These are phyloP conservation scores for Biscogniauxia sp. DNA, from an alignment of 2,329 filamentous ascomycete species.

Conservation along the genomic window DNA sequence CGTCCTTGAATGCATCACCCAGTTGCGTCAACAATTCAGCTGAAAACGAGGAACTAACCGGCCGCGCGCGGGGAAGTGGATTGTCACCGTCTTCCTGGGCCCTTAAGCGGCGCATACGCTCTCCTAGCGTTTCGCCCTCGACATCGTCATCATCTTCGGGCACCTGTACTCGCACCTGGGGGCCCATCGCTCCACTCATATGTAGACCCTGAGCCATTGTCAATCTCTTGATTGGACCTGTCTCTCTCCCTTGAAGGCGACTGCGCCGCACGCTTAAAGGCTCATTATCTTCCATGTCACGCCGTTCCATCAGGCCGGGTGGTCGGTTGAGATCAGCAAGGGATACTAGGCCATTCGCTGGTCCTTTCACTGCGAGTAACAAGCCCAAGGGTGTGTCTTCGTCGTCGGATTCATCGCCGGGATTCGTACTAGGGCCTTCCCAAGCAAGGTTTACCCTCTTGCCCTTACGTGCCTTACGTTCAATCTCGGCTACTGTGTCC, in stretches of 20 bases:
- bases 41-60: conserved; percentile 65
- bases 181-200: conserved; percentile 25
- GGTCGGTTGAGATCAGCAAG: conserved; percentile 60
- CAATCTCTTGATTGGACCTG: conserved; percentile 42
- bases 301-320: conserved; percentile 73
- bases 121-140: conserved; percentile 65
- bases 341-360: conserved; percentile 47
- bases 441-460: conserved; percentile 85
- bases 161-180: conserved; percentile 31
- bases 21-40: conserved; percentile 67
- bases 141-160: conserved; percentile 51
- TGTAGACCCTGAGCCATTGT: conserved; percentile 35
- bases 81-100: conserved; percentile 49
- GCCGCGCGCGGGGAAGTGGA: conserved; percentile 51
- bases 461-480: conserved; percentile 69
- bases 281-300: conserved; percentile 89
- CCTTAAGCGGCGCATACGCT: conserved; percentile 64
- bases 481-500: conserved; percentile 84
- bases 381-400: conserved; percentile 81
- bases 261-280: conserved; percentile 76
- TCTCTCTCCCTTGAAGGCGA: conserved; percentile 64
- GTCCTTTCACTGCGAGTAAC: conserved; percentile 64
- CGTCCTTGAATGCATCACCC: conserved; percentile 46
- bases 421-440: conserved; percentile 53
- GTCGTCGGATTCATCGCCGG: conserved; percentile 28